These are phyloP conservation scores for Boletus vinaceobasis DNA, from an alignment of 768 basidiomycete species.

Conservation along the genomic window DNA sequence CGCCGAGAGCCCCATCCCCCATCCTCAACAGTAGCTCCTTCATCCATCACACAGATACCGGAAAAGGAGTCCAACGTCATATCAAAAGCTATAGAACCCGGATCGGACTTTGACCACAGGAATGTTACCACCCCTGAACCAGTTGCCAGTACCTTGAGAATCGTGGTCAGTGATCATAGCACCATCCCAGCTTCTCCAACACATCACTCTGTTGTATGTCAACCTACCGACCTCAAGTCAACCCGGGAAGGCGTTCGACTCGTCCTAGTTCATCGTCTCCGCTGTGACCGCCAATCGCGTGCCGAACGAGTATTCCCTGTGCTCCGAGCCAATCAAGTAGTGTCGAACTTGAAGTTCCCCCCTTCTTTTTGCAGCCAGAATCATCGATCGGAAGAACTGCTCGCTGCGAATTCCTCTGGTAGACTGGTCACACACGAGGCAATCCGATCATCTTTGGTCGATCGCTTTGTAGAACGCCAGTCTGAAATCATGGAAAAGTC, in stretches of 20 bases:
- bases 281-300: conserved; percentile 57
- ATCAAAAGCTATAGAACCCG: conserved; percentile 7
- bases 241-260: conserved; percentile 60
- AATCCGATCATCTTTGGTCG: conserved; percentile 48
- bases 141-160: conserved; percentile 15
- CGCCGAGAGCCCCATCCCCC: conserved; percentile 3
- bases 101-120: conserved; percentile 7
- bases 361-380: conserved; percentile 35
- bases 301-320: conserved; percentile 63
- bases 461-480: conserved; percentile 54
- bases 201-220: conserved; percentile 7
- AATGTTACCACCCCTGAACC: conserved; percentile 9
- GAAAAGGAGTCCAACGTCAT: conserved; percentile 14
- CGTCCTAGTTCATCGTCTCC: conserved; percentile 58
- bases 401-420: conserved; percentile 33
- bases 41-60: conserved; percentile 9
- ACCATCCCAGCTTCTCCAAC: conserved; percentile 8
- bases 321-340: conserved; percentile 54
- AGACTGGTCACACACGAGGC: conserved; percentile 37
- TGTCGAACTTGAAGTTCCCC: conserved; percentile 34
- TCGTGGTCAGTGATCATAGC: conserved; percentile 31
- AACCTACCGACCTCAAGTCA: conserved; percentile 32
- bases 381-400: conserved; percentile 49
- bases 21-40: conserved; percentile 13
- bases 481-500: conserved; percentile 51